Conservation (phyloP, 2,329 filamentous ascomycete species). For the Paracorniculantispora psalliotae region DNA sequence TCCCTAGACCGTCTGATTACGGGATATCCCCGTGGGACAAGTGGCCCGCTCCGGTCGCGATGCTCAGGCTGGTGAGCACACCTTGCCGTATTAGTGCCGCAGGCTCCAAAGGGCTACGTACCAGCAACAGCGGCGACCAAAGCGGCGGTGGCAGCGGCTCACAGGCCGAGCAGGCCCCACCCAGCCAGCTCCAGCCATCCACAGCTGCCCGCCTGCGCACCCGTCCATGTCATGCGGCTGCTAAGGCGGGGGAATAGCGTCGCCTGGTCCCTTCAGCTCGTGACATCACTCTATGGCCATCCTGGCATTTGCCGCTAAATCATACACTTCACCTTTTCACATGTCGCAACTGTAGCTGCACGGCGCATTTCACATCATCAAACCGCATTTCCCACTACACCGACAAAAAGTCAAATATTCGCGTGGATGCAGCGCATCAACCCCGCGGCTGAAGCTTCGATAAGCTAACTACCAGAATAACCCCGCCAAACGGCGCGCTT, state of each 20-base stretch:
- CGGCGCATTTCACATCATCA: not conserved
- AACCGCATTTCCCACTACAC: not conserved
- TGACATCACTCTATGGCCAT: not conserved
- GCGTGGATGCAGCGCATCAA: not conserved
- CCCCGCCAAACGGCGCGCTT: constrained; percentile 9
- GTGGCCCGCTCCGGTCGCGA: not conserved
- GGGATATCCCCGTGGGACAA: not conserved
- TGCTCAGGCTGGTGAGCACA: not conserved
- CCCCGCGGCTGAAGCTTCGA: not conserved
- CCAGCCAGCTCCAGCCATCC: not conserved
- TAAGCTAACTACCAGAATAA: not conserved
- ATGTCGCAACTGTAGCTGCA: not conserved
- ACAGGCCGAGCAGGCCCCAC: no score
- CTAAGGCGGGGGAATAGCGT: constrained; percentile 2
- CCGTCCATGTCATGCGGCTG: not conserved
- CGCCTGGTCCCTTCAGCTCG: constrained; percentile 1
- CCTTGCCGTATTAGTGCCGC: not conserved
- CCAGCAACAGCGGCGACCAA: not conserved
- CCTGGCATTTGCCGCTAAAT: no score
- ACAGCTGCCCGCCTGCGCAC: not conserved
- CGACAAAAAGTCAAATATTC: not conserved
- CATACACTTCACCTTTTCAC: not conserved
- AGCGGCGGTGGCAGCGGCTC: not conserved
- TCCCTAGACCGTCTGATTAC: not conserved
- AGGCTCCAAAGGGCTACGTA: not conserved